Base-by-base conservation (phyloP, 176 grass and related monocot genomes). In the Areca catechu region DNA sequence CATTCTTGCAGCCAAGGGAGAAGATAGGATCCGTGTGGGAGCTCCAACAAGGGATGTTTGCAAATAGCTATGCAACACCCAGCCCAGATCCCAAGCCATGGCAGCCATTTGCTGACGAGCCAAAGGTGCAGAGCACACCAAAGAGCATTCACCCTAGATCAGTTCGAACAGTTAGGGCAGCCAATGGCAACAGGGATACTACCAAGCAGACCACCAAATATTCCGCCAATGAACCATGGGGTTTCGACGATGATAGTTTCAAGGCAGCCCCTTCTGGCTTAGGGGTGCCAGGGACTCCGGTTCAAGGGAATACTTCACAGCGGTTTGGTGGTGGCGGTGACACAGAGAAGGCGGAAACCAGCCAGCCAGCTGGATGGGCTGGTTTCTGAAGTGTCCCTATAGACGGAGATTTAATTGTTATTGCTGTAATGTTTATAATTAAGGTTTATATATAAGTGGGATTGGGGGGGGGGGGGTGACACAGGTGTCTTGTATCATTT, bases 361-460 rank as follows among this genome's bases (percentile, higher is more conserved):
- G 37, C 12, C 78, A 79, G 24, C 89, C 89, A 78, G 61, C 89
- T 59, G 89, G 89, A 51, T 94, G 89, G 89, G 77, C 89, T 20
- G 80, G 80, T 20, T 94, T 94, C 69, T 94, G 34, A 43, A 12
- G 34, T 10, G 5, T 12, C 34, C 9, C 1, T 14, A 43, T 12
- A 10, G 34, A 12, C 34, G 9, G 10, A 43, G 34, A 43, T 43
- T 43, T 43, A 12, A 43, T 43, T 12, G 34, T 14, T 43, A 3
- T 5, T 43, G 34, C 34, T 43, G 34, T 43, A 12, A 43, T 43
- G 12, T 6, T 43, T 43, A 43, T 43, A 43, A 43, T 14, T 3
- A 12, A 12, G 7, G 10, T 43, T 43, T 43, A 43, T 43, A 43
- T 43, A 43, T 14, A 12, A 43, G 10, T 43, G 34, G 10, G n/a